Conservation (phyloP, 2,329 filamentous ascomycete species). For the Aspergillus cejpii region DNA sequence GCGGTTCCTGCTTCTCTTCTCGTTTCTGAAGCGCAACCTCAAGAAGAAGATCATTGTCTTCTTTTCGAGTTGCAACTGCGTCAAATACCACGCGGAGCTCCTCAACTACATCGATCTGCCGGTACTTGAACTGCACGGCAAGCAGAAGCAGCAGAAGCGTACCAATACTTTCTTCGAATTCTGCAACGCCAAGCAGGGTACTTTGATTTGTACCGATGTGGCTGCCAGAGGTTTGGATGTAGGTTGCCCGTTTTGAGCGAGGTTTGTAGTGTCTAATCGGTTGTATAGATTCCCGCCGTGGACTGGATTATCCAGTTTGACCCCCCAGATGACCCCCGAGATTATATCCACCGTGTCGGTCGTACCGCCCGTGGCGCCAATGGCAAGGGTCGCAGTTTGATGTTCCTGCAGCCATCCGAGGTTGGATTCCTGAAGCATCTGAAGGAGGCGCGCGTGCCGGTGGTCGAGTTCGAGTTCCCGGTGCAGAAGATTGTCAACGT, state of each 20-base stretch:
- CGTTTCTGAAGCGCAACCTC: constrained; percentile 82
- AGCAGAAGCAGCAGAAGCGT: constrained; percentile 98
- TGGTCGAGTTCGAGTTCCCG: constrained; percentile 95
- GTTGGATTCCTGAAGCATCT: constrained; percentile 87
- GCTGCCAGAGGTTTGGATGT: constrained; percentile 88
- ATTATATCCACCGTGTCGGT: constrained; percentile 94
- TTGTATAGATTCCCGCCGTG: constrained; percentile 69
- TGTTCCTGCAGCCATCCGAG: constrained; percentile 90
- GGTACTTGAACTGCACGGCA: constrained; percentile 79
- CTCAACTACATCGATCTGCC: constrained; percentile 96
- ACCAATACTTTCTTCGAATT: constrained; percentile 99
- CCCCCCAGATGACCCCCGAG: constrained; percentile 79
- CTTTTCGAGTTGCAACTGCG: constrained; percentile 84
- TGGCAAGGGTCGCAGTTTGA: constrained; percentile 76
- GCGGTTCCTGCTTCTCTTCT: constrained; percentile 88
- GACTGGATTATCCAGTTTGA: constrained; percentile 98
- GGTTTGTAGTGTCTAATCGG: constrained; percentile 16
- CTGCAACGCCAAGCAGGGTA: constrained; percentile 74
- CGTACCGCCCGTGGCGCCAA: constrained; percentile 82
- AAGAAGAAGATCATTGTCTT: constrained; percentile 99
- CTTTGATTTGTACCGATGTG: constrained; percentile 92
- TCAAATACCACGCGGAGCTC: constrained; percentile 92
- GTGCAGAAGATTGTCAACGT: constrained; percentile 86
- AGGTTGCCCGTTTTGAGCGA: constrained; percentile 27
- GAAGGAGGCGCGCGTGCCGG: constrained; percentile 82